phyloP scores from a whole-genome alignment of 345 rosid genomes.

The Populus ilicifolia region DNA sequence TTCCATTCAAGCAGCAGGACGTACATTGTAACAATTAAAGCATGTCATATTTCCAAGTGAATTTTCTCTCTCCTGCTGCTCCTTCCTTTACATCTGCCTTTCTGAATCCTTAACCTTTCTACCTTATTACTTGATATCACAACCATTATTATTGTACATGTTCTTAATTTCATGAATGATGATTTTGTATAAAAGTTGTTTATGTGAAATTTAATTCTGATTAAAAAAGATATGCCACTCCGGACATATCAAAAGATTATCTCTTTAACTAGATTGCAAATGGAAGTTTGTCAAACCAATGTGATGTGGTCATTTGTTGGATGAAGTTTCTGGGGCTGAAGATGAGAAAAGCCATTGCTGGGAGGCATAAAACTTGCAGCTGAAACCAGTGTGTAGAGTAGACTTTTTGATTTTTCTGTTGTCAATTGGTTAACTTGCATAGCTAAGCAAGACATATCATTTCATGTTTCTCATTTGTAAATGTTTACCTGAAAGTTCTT shows the following conservation, averaged over 20 bases:
- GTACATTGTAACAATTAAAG: neutral
- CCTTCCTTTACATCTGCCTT: neutral
- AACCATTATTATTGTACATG: neutral
- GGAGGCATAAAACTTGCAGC: neutral
- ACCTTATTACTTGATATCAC: neutral
- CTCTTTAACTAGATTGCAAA: neutral
- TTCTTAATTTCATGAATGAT: neutral
- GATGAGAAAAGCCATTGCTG: neutral
- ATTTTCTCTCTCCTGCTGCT: neutral
- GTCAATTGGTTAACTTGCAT: neutral
- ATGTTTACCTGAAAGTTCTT: neutral
- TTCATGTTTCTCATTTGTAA: neutral
- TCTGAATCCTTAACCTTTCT: neutral
- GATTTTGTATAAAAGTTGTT: neutral
- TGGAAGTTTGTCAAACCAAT: neutral
- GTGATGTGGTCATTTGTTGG: neutral
- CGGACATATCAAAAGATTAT: neutral
- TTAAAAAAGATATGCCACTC: neutral
- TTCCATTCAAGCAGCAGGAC: neutral
- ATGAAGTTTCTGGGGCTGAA: neutral
- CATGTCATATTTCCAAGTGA: neutral
- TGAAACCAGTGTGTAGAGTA: neutral
- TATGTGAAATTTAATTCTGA: neutral
- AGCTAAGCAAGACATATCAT: neutral
- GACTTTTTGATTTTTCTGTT: neutral